Evolutionary conservation across 2,329 filamentous ascomycete species (phyloP).

Genomic region (Cercospora sojina): DNA sequence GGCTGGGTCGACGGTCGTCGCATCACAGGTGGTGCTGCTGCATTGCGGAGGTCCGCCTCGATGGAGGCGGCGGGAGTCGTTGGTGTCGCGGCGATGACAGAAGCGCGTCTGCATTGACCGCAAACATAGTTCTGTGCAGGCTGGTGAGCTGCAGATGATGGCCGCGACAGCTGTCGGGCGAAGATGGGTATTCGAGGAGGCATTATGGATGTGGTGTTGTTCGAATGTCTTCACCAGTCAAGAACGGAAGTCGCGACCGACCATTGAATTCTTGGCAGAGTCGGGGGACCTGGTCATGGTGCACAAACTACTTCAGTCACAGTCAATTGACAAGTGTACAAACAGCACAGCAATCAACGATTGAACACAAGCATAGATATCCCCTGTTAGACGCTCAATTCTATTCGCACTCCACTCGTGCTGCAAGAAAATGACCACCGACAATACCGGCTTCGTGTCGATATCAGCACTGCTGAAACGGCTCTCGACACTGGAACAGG

Average conservation of each 20-base stretch:
- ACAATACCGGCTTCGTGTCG: constrained; percentile 38
- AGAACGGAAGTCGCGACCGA: background rate
- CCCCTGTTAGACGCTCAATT: background rate
- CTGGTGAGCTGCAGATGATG: background rate
- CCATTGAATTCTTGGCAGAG: background rate
- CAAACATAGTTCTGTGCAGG: constrained; percentile 32
- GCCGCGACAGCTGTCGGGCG: constrained; percentile 34
- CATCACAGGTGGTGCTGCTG: constrained; percentile 43
- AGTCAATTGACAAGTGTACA: background rate
- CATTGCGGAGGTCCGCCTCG: constrained; percentile 47
- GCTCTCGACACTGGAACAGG: constrained; percentile 54
- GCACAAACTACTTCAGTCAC: background rate
- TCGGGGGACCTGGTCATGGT: background rate
- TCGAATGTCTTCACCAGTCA: background rate
- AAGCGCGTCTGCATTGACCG: constrained; percentile 51
- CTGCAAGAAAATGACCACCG: constrained; percentile 17
- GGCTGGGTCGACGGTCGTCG: constrained; percentile 69
- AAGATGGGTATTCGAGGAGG: constrained; percentile 53
- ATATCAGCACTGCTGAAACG: constrained; percentile 73
- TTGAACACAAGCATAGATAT: background rate
- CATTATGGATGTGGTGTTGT: constrained; percentile 42
- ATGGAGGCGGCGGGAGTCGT: constrained; percentile 55
- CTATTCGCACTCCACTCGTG: background rate
- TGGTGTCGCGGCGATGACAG: constrained; percentile 44
- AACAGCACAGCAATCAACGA: background rate